Evolutionary conservation across 176 grass and related monocot genomes (phyloP), one percentile per base, ranked within the genome.

Genomic region (Saccharum officinarum): DNA sequence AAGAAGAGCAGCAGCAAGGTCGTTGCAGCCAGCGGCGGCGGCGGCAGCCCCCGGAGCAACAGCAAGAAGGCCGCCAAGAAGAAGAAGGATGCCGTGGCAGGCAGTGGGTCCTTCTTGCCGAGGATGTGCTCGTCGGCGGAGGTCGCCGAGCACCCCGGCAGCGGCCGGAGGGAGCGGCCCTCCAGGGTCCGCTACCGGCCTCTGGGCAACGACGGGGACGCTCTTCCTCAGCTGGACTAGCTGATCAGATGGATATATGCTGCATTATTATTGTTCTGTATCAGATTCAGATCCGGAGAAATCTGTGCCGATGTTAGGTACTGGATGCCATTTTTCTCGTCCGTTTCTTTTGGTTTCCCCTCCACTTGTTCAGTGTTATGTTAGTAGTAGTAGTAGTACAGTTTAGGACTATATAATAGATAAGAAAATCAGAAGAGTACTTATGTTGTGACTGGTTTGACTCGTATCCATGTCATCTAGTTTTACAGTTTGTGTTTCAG

Each of bases 101-200:
- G 52, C 3, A 52, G 1, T 28, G 55, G 31, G 68, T 23, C 63
- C 4, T 91, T 92, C 82, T 47, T 92, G 66, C 82, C 90, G 12
- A 82, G 86, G 41, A 74, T 92, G 65, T 92, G 90, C 78, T 92
- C 90, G 6, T 76, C 66, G 26, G 79, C 73, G 20, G 84, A 78
- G 73, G 88, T 90, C 44, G 62, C 66, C 10, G 80, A 83, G 10
- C 4, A 4, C 25, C 30, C 64, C 62, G 18, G 45, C 38, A 18
- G 84, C 14, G 28, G 77, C 10, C 11, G 54, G 15, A 30, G 52
- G 38, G 39, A 34, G 39, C 81, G 18, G 68, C 49, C 65, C 0
- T 39, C 80, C 50, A 77, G 40, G 64, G 40, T 88, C 30, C 50
- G 64, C 22, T 77, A 88, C 86, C 49, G 40, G 39, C 80, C 69